Evolutionary conservation across 2,329 filamentous ascomycete species (phyloP).

Genomic region (Alternaria arbusti): DNA sequence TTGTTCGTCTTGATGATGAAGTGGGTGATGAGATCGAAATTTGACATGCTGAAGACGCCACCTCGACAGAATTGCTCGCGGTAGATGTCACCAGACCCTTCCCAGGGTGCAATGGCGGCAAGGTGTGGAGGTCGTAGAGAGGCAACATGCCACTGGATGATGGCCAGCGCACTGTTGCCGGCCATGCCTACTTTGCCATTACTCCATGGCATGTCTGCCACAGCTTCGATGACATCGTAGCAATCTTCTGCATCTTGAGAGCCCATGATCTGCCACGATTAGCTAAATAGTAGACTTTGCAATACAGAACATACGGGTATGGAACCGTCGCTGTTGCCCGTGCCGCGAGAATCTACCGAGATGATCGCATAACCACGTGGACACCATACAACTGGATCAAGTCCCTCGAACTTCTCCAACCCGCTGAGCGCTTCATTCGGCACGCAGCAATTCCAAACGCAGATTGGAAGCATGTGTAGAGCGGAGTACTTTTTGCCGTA

Average conservation of each 20-base stretch:
- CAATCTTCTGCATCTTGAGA: constrained; percentile 50
- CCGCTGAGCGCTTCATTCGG: constrained; percentile 28
- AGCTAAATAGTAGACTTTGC: not conserved
- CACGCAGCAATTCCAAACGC: constrained; percentile 50
- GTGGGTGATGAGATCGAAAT: constrained; percentile 3
- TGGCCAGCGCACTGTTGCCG: constrained; percentile 54
- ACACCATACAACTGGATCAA: constrained; percentile 49
- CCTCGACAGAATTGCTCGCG: constrained; percentile 16
- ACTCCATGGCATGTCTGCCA: constrained; percentile 53
- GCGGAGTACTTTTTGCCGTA: constrained; percentile 56
- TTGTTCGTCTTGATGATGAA: constrained; percentile 10
- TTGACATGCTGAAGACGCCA: constrained; percentile 11
- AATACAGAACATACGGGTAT: constrained; percentile 29
- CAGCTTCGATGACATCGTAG: constrained; percentile 12
- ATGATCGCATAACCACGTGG: constrained; percentile 45
- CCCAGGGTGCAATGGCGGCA: constrained; percentile 54
- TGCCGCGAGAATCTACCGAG: constrained; percentile 40
- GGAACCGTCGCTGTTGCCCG: constrained; percentile 43
- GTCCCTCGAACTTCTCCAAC: constrained; percentile 54
- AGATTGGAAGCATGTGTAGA: constrained; percentile 49
- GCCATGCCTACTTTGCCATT: constrained; percentile 52
- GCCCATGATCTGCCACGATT: constrained; percentile 37
- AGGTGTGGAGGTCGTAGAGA: constrained; percentile 51
- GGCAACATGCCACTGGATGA: constrained; percentile 52
- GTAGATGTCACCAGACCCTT: constrained; percentile 46